These are phyloP conservation scores for Polytrichum formosum DNA, from an alignment of 225 moss, liverwort and hornwort species.

Conservation along the genomic window DNA sequence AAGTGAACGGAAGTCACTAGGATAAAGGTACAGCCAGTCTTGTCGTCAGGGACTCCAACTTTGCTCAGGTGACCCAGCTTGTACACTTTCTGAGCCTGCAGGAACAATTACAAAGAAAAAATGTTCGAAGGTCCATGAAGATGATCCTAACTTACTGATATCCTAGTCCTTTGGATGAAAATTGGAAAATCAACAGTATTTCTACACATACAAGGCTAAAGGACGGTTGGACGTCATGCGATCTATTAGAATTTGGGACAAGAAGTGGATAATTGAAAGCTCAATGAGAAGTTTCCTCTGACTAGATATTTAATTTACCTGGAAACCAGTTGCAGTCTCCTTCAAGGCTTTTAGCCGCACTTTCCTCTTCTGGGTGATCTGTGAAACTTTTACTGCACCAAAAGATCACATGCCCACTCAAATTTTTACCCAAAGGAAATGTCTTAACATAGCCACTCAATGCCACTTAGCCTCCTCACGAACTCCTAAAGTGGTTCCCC, in stretches of 20 bases:
- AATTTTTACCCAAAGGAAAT: background rate
- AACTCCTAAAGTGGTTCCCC: background rate
- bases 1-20: constrained; percentile 35
- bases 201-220: no score
- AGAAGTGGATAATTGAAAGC: constrained; percentile 22
- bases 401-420: background rate
- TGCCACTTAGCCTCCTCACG: constrained; percentile 1
- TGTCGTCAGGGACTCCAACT: constrained; percentile 81
- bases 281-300: background rate
- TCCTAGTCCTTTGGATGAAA: constrained; percentile 5
- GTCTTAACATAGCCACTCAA: no score
- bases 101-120: background rate
- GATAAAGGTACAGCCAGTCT: constrained; percentile 79
- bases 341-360: constrained; percentile 77
- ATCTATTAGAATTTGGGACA: background rate
- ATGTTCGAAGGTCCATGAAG: background rate
- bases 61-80: constrained; percentile 78
- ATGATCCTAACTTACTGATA: background rate
- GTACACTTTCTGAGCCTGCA: constrained; percentile 79
- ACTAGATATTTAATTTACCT: constrained; percentile 39
- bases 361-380: constrained; percentile 62
- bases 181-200: background rate
- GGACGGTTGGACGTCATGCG: no score
- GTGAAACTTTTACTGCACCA: constrained; percentile 65
- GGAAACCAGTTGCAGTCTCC: constrained; percentile 65